These are phyloP conservation scores for Venturia oleaginea DNA, from an alignment of 2,329 filamentous ascomycete genomes.

Conservation along the genomic window DNA sequence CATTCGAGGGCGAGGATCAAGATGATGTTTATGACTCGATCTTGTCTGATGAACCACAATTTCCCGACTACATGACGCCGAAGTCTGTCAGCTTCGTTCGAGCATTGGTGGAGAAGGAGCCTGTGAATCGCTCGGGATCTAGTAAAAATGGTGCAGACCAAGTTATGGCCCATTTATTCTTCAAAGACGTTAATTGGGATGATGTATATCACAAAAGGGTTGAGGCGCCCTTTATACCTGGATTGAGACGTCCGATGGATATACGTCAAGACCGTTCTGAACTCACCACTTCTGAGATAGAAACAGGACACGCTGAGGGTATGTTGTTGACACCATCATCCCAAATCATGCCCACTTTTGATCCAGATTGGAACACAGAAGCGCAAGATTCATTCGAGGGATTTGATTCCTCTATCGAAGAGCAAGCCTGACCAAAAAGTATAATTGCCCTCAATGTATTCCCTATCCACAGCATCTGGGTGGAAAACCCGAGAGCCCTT, in stretches of 20 bases:
- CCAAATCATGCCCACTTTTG: background rate
- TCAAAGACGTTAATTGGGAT: background rate
- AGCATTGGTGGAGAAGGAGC: background rate
- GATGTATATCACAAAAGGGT: background rate
- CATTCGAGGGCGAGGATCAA: background rate
- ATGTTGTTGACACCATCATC: background rate
- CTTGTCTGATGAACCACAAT: background rate
- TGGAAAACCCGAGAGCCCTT: too few species aligned
- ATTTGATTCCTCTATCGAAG: background rate
- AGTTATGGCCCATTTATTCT: background rate
- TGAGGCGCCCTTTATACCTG: background rate
- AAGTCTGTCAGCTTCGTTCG: background rate
- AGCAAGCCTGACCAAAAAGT: too few species aligned
- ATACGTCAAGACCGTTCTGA: background rate
- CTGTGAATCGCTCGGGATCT: background rate
- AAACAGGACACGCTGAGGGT: background rate
- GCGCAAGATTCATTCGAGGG: background rate
- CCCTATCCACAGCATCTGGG: background rate
- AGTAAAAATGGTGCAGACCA: background rate
- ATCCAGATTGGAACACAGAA: background rate
- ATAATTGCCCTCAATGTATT: background rate
- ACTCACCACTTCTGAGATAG: background rate
- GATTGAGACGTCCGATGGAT: background rate
- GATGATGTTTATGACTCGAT: constrained; percentile 2
- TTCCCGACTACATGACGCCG: background rate